Conservation (phyloP, 1,139 yeast genomes). For the Geotrichum cucujoidarum region DNA sequence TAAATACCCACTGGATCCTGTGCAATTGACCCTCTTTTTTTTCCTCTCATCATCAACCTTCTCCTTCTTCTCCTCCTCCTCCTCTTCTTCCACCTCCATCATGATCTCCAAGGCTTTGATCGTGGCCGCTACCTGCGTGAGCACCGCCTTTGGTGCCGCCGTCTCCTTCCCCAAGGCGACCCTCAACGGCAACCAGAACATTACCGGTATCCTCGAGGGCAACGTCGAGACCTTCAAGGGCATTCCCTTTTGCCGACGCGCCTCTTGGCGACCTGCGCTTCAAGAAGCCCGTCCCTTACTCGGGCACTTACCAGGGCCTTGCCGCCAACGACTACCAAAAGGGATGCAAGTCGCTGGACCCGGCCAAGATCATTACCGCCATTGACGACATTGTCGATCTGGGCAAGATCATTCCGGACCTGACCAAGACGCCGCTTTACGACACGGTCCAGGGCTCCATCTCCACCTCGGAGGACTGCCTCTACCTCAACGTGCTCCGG, state of each 20-base stretch:
- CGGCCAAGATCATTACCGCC: background rate
- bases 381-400: slow-evolving; percentile 1
- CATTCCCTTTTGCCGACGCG: slow-evolving; percentile 29
- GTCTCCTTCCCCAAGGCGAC: slow-evolving; percentile 9
- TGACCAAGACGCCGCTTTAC: slow-evolving; percentile 1
- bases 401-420: slow-evolving; percentile 2
- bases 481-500: slow-evolving; percentile 23
- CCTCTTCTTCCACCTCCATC: no score
- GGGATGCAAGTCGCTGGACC: slow-evolving; percentile 11
- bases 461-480: slow-evolving; percentile 27
- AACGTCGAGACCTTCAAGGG: slow-evolving; percentile 18
- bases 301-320: slow-evolving; percentile 9
- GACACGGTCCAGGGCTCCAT: slow-evolving; percentile 3
- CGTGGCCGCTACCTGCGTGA: background rate
- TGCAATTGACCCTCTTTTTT: no score
- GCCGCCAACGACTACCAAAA: slow-evolving; percentile 2
- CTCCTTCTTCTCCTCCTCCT: no score
- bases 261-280: slow-evolving; percentile 27
- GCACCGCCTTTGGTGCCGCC: background rate
- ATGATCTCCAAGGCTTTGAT: background rate
- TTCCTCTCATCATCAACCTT: no score
- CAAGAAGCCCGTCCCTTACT: slow-evolving; percentile 15
- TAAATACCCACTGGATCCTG: no score
- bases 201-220: slow-evolving; percentile 13
- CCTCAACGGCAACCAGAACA: slow-evolving; percentile 9